A percentile compares a stretch with the other conserved stretches of the same genome.
phyloP scores from a whole-genome alignment of 768 basidiomycete species.

The Phylloporus arenicola region DNA sequence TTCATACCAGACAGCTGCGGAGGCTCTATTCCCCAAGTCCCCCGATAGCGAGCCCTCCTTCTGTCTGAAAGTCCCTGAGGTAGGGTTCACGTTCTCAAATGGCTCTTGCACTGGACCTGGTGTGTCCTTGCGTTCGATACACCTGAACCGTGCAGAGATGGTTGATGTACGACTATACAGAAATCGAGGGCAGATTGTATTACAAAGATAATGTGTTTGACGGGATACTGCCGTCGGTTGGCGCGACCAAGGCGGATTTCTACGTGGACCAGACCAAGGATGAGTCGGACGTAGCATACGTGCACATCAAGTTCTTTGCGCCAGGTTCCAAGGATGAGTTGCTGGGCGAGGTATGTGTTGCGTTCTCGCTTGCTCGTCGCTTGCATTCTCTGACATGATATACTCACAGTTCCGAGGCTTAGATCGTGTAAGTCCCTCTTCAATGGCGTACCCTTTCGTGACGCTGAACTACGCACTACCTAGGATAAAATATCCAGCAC shows the following conservation, averaged over 20 bases:
- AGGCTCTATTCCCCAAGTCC: not conserved
- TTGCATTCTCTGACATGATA: not conserved
- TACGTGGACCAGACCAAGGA: not conserved
- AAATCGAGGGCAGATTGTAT: not conserved
- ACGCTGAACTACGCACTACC: not conserved
- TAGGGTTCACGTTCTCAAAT: not conserved
- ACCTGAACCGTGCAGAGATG: not conserved
- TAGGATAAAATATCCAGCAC: not conserved
- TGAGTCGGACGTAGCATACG: not conserved
- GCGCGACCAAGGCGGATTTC: not conserved
- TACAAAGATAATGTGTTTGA: not conserved
- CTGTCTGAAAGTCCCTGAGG: not conserved
- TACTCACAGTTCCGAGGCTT: not conserved
- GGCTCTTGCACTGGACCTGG: not conserved
- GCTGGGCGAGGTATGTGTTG: not conserved
- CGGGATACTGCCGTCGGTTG: too few species aligned
- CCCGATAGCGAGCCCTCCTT: not conserved
- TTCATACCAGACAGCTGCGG: not conserved
- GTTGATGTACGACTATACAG: not conserved
- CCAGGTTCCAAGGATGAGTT: not conserved
- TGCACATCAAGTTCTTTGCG: not conserved
- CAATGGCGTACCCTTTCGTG: too few species aligned
- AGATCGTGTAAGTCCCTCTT: not conserved
- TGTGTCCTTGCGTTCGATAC: not conserved
- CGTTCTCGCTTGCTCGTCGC: too few species aligned